Evolutionary conservation across 441 rosid genomes (phyloP), one percentile per base, ranked within the genome.

Genomic region (Mallotus repandus): DNA sequence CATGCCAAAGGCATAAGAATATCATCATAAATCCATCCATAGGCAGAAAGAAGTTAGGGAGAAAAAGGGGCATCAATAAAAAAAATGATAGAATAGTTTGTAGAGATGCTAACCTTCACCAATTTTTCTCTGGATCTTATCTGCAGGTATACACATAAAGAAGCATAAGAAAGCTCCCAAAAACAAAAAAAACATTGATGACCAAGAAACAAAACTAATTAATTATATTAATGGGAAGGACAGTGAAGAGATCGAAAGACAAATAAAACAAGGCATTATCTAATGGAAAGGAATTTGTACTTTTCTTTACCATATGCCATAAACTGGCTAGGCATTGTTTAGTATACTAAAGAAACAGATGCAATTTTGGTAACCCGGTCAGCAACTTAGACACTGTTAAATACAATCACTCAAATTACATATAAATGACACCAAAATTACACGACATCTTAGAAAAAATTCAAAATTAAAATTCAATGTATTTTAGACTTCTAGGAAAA

Each of bases 101-200:
- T 43, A 55, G 53, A 43, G n/a, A 22, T 14, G 56, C 82, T 69
- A 66, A 87, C 93, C 94, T 86, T 89, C 91, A 3, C 94, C 94
- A 71, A 89, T 78, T 82, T 89, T 89, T 69, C 88, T 73, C 65
- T 86, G 86, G 76, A 89, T 89, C 63, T 81, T 87, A 78, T 87
- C 94, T 89, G 91, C 87, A 81, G 73, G 32, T 35, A 66, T 56
- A 74, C 9, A 50, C 66, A 60, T n/a, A 60, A 65, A 38, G 1
- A 58, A 74, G n/a, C 50, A 66, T 63, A 55, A 78, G 79, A 71
- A 50, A 69, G 18, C 41, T 67, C 35, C n/a, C 50, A 78, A 57
- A 65, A 18, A 25, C n/a, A 25, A 12, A 43, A 74, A 54, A 62
- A 25, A 9, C 48, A 68, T 50, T 13, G 21, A 50, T 19, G 63